Conservation (phyloP, 768 basidiomycete species). For the Hypholoma fasciculare region DNA sequence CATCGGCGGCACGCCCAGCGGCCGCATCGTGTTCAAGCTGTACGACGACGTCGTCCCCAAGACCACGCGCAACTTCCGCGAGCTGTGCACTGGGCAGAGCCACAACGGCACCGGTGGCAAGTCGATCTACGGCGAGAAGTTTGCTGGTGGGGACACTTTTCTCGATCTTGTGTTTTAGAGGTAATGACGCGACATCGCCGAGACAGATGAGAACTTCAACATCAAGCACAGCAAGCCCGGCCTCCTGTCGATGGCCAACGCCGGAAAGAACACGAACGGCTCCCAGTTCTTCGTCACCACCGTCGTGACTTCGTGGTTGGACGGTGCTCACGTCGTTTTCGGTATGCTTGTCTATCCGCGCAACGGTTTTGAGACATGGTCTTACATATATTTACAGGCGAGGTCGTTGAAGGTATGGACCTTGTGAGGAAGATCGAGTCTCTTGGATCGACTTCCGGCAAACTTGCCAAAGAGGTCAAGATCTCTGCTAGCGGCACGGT, state of each 20-base stretch:
- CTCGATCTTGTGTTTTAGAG: not conserved
- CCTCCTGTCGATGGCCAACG: conserved; percentile 79
- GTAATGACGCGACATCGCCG: not conserved
- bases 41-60: conserved; percentile 77
- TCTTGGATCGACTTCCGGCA: conserved; percentile 37
- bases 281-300: conserved; percentile 92
- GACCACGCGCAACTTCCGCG: conserved; percentile 85
- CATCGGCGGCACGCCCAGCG: conserved; percentile 39
- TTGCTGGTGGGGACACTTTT: conserved; percentile 46
- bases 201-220: conserved; percentile 80
- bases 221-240: conserved; percentile 72
- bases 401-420: conserved; percentile 68
- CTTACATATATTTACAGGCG: conserved; percentile 34
- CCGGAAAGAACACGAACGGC: conserved; percentile 81
- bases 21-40: conserved; percentile 81
- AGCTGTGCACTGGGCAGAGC: conserved; percentile 70
- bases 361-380: not conserved
- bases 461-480: conserved; percentile 42
- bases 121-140: conserved; percentile 74
- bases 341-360: conserved; percentile 41
- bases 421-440: conserved; percentile 46
- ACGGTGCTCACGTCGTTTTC: conserved; percentile 85
- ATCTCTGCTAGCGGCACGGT: conserved; percentile 57
- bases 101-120: conserved; percentile 77
- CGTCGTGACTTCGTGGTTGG: conserved; percentile 73